These are phyloP conservation scores for Penicillium chermesinum DNA, from an alignment of 495 filamentous ascomycete genomes.

Conservation along the genomic window DNA sequence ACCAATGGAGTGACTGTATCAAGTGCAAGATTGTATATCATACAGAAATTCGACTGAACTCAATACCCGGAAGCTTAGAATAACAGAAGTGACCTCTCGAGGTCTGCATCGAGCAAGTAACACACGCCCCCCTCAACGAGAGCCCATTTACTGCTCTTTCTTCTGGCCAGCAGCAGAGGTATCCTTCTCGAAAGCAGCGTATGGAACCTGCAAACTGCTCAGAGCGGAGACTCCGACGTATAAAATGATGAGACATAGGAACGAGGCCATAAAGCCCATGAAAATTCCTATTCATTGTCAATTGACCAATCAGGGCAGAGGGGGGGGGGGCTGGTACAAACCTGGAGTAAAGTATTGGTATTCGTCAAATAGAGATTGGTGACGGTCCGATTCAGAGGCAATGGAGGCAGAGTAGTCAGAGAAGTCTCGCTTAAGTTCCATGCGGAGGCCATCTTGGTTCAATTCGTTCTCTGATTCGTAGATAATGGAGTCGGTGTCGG, in stretches of 20 bases:
- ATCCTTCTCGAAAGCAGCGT: slow-evolving; percentile 94
- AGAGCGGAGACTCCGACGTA: slow-evolving; percentile 72
- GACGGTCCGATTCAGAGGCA: slow-evolving; percentile 12
- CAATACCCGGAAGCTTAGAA: slow-evolving; percentile 8
- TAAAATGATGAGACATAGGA: slow-evolving; percentile 69
- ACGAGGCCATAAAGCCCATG: slow-evolving; percentile 63
- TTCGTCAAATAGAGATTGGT: slow-evolving; percentile 71
- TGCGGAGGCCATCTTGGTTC: slow-evolving; percentile 47
- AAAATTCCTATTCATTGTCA: slow-evolving; percentile 60
- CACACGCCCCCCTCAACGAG: slow-evolving; percentile 2
- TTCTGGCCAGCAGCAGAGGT: slow-evolving; percentile 81
- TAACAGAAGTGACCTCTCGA: slow-evolving; percentile 9
- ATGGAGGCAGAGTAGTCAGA: slow-evolving; percentile 15
- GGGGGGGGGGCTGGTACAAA: slow-evolving; percentile 19
- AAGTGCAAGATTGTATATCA: too few relatives aligned
- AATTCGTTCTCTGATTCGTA: slow-evolving; percentile 49
- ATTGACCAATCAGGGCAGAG: not conserved
- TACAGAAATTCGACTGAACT: slow-evolving; percentile 18
- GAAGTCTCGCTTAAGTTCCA: slow-evolving; percentile 57
- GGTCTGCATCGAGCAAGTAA: slow-evolving; percentile 14
- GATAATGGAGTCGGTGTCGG: slow-evolving; percentile 32
- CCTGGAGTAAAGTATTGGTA: slow-evolving; percentile 87
- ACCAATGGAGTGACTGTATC: too few relatives aligned
- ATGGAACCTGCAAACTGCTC: slow-evolving; percentile 75
- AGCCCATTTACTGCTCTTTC: slow-evolving; percentile 57